phyloP scores from a whole-genome alignment of 2,329 filamentous ascomycete genomes.

The Colletotrichum agaves region DNA sequence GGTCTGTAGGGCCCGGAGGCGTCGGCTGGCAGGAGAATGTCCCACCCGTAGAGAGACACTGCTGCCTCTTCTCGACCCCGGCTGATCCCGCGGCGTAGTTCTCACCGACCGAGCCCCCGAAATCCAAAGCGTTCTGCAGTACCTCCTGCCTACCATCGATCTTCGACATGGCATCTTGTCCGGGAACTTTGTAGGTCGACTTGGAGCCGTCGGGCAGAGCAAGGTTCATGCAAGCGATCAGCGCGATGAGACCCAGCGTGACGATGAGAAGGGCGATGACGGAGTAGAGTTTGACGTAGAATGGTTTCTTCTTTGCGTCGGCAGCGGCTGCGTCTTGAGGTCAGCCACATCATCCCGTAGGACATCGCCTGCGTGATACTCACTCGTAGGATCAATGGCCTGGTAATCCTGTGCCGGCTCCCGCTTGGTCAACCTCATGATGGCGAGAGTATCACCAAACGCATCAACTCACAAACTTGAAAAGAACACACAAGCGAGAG shows the following conservation, averaged over 20 bases:
- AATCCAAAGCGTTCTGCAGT: no score
- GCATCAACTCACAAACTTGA: neutral
- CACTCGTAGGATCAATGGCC: constrained; percentile 4
- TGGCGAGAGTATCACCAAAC: neutral
- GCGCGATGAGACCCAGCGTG: constrained; percentile 26
- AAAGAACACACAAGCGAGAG: neutral
- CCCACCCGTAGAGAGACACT: no score
- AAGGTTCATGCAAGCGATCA: constrained; percentile 2
- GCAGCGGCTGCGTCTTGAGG: neutral
- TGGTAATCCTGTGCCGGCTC: neutral
- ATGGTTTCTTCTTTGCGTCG: constrained; percentile 9
- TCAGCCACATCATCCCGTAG: neutral
- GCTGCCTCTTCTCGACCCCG: no score
- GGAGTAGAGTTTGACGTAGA: constrained; percentile 23
- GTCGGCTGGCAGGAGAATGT: neutral
- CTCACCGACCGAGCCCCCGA: neutral
- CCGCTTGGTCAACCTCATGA: constrained; percentile 1
- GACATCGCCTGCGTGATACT: neutral
- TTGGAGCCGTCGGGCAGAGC: constrained; percentile 23
- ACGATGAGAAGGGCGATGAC: constrained; percentile 30
- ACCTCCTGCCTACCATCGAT: neutral
- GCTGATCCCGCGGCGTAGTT: no score
- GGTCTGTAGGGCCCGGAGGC: neutral
- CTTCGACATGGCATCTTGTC: neutral
- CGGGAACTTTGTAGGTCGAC: constrained; percentile 23